Percentiles rank a stretch among this genome's conserved stretches.
Conservation (phyloP, 208 protist species). For the Acanthamoeba sp. region DNA sequence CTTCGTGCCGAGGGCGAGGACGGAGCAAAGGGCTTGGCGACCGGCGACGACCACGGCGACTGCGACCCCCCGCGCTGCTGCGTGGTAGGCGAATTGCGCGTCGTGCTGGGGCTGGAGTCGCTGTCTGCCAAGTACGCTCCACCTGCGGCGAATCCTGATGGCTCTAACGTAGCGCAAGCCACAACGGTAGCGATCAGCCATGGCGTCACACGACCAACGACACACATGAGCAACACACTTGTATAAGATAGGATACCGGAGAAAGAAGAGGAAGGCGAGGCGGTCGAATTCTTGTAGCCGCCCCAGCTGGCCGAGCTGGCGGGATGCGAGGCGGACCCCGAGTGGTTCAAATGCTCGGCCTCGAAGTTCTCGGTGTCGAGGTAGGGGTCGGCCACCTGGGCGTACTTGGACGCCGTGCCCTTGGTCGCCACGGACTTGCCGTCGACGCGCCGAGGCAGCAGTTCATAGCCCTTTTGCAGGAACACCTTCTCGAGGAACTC, state of each 20-base stretch:
- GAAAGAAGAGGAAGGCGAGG: neutral
- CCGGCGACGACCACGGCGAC: neutral
- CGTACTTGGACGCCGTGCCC: conserved; percentile 39
- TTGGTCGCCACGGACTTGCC: conserved; percentile 38
- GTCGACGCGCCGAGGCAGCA: conserved; percentile 13
- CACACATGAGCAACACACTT: too few relatives aligned
- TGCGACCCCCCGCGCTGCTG: neutral
- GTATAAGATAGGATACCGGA: too few relatives aligned
- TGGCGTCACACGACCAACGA: too few relatives aligned
- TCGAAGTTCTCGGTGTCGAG: conserved; percentile 8
- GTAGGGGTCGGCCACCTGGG: conserved; percentile 25
- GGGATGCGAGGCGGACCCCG: neutral
- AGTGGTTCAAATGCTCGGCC: neutral
- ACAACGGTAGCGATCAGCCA: too few relatives aligned
- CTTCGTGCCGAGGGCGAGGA: neutral
- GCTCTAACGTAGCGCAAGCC: too few relatives aligned
- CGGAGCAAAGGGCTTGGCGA: neutral
- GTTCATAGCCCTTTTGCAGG: conserved; percentile 46
- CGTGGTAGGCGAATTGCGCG: neutral
- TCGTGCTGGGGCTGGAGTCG: neutral
- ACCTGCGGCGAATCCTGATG: neutral
- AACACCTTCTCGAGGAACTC: conserved; percentile 65
- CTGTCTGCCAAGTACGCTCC: neutral
- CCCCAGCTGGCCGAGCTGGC: neutral
- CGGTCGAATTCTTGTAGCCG: neutral